Conservation (phyloP, 139 green algal species). For the Volvox reticuliferus region DNA sequence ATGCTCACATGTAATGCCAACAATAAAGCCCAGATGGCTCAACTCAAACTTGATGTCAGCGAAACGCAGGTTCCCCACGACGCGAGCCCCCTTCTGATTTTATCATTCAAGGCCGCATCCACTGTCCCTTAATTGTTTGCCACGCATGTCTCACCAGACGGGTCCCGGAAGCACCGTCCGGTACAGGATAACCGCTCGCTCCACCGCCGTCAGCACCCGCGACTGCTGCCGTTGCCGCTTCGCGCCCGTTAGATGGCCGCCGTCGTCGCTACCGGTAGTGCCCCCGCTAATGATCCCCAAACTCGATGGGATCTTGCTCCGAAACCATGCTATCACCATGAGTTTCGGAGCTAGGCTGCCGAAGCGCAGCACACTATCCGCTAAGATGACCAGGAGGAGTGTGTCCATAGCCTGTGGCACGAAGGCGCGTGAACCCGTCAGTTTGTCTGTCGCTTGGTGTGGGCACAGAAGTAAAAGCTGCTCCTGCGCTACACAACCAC, state of each 20-base stretch:
- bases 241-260: background rate
- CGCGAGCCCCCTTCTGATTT: too few relatives aligned
- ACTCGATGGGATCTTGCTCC: background rate
- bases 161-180: constrained; percentile 67
- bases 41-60: too few relatives aligned
- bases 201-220: constrained; percentile 18
- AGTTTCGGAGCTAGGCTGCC: constrained; percentile 66
- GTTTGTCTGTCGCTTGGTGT: too few relatives aligned
- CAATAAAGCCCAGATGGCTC: too few relatives aligned
- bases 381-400: constrained; percentile 41
- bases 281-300: background rate
- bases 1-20: too few relatives aligned
- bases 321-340: constrained; percentile 48
- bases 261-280: background rate
- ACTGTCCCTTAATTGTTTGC: background rate
- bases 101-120: too few relatives aligned
- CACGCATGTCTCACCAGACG: constrained; percentile 62
- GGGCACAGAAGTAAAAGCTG: too few relatives aligned
- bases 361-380: constrained; percentile 65
- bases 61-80: too few relatives aligned
- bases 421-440: too few relatives aligned
- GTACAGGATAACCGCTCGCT: constrained; percentile 50
- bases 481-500: too few relatives aligned
- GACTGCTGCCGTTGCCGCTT: constrained; percentile 26
- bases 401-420: background rate